Evolutionary conservation across 257 asterid genomes (phyloP).

Genomic region (Nemophila menziesii): DNA sequence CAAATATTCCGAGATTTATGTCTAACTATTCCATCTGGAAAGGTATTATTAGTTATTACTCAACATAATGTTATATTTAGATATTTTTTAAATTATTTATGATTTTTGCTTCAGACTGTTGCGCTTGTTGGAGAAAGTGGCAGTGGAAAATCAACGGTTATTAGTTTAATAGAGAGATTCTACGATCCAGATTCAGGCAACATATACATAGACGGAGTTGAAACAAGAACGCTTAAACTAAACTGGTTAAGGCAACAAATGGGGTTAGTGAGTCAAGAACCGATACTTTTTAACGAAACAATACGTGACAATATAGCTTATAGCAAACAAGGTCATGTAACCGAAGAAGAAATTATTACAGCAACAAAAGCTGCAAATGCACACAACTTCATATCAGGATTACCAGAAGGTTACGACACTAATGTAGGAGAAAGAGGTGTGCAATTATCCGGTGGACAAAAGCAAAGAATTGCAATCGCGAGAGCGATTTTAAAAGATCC

Average conservation of each 20-base stretch:
- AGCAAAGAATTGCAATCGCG: constrained; percentile 62
- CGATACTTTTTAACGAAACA: constrained; percentile 66
- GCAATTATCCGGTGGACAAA: constrained; percentile 69
- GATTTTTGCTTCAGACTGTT: constrained; percentile 31
- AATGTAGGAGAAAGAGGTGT: constrained; percentile 61
- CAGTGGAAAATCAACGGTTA: constrained; percentile 68
- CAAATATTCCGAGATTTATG: constrained; percentile 56
- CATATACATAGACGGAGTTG: constrained; percentile 36
- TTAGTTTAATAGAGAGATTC: constrained; percentile 56
- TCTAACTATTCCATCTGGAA: constrained; percentile 57
- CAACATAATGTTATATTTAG: too few species aligned
- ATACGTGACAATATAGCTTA: constrained; percentile 62
- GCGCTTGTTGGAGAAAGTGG: constrained; percentile 89
- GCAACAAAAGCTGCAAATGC: constrained; percentile 66
- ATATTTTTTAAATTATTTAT: not conserved
- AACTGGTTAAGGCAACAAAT: constrained; percentile 72
- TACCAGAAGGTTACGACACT: constrained; percentile 65
- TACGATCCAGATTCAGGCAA: constrained; percentile 53
- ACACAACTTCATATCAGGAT: constrained; percentile 50
- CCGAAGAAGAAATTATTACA: constrained; percentile 51
- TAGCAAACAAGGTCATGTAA: constrained; percentile 37
- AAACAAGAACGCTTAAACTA: constrained; percentile 31
- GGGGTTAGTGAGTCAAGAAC: constrained; percentile 83
- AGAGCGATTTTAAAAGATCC: constrained; percentile 61
- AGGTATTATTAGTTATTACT: constrained; percentile 26